Conservation (phyloP, 164 flowering plant species). For the Akebia trifoliata region DNA sequence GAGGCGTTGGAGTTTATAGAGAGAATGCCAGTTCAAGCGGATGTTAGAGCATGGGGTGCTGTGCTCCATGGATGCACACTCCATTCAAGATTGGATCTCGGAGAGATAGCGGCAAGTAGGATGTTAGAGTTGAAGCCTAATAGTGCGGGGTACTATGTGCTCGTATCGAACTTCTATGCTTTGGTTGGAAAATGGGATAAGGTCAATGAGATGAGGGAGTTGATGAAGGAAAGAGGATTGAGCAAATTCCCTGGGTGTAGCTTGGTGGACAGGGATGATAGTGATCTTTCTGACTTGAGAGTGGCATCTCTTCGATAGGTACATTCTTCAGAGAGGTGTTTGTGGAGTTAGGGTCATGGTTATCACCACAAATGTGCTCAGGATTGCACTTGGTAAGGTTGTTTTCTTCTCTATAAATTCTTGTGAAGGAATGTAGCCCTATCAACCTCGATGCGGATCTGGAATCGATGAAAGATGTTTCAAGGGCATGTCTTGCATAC, state of each 20-base stretch:
- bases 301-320: constrained; percentile 14
- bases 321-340: no score
- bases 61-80: constrained; percentile 72
- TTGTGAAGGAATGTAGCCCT: no score
- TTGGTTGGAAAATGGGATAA: constrained; percentile 54
- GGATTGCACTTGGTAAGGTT: no score
- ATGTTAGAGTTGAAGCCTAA: constrained; percentile 57
- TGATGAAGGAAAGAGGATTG: constrained; percentile 55
- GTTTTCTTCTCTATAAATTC: no score
- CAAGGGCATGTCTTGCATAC: no score
- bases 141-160: constrained; percentile 53
- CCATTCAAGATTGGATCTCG: constrained; percentile 59
- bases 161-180: constrained; percentile 53
- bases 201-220: constrained; percentile 40
- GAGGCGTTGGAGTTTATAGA: constrained; percentile 61
- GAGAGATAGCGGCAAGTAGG: constrained; percentile 44
- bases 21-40: constrained; percentile 54
- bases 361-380: no score
- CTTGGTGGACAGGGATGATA: constrained; percentile 32
- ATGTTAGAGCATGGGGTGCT: constrained; percentile 48
- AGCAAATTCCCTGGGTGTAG: constrained; percentile 56
- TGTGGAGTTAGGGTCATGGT: no score
- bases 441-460: no score
- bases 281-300: constrained; percentile 9
- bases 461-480: no score